Base-by-base conservation (phyloP, 2,329 filamentous ascomycete genomes). In the Cladophialophora exuberans region DNA sequence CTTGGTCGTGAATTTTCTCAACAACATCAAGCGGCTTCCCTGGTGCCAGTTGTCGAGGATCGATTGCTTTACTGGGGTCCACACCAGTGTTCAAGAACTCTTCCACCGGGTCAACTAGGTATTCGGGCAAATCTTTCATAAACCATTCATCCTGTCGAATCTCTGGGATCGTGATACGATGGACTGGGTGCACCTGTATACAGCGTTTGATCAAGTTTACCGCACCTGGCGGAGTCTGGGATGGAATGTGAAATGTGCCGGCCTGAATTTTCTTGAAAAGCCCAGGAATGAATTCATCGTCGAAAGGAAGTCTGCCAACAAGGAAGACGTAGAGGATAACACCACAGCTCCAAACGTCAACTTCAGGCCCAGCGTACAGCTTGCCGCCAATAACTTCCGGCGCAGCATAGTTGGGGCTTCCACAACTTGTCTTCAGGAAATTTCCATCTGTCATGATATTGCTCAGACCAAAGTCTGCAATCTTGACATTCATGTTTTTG, bases 401-500 rank as follows among this genome's bases (percentile, higher is more conserved):
- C 1, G 94, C 94, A 10, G 94, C 94, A 72, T 99, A 99, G 73
- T 99, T 99, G 36, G 94, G 94, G 69, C 93, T 97, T 49, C 94
- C 94, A 67, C 94, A 99, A 70, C 92, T 97, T 1, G 94, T 99
- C 77, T 97, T 97, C 67, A 99, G 83, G 70, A 99, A 99, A 71
- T 99, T 99, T 22, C 94, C 94, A 70, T 99, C 94, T 0, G 94
- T 97, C 94, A 99, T 99, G 75, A 99, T 99, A 71, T 99, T 99
- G 78, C 93, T 97, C 54, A 99, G 80, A 54, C 94, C 94, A 65
- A 99, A 99, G 74, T 99, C 94, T 66, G 94, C 94, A 76, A 99
- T 99, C 78, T 99, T 99, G 74, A 99, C 93, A 67, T 99, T 97
- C 69, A 96, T 87, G 56, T 95, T 87, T 62, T 95, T 90, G 74